phyloP scores from a whole-genome alignment of 2,329 filamentous ascomycete genomes.

The Paecilomyces niveus region DNA sequence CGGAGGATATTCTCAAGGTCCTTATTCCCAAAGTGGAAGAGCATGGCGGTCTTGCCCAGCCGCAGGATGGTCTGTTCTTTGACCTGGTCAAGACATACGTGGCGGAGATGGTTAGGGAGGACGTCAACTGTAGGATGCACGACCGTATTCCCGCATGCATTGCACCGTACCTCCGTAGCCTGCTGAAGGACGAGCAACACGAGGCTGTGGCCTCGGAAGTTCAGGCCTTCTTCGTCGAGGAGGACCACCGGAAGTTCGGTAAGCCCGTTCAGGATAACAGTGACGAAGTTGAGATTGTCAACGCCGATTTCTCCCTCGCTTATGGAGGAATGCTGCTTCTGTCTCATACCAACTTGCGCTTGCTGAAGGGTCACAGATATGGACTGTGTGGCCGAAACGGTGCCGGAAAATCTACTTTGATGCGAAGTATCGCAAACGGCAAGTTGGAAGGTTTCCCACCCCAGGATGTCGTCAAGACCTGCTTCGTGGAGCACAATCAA shows the following conservation, averaged over 20 bases:
- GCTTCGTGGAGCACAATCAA: slow-evolving; percentile 99
- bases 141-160: slow-evolving; percentile 63
- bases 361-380: slow-evolving; percentile 95
- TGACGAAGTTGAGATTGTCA: slow-evolving; percentile 92
- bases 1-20: slow-evolving; percentile 65
- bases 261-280: slow-evolving; percentile 80
- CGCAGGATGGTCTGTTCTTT: slow-evolving; percentile 57
- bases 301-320: slow-evolving; percentile 92
- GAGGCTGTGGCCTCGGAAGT: slow-evolving; percentile 64
- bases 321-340: slow-evolving; percentile 97
- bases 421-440: slow-evolving; percentile 90
- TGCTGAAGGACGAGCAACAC: slow-evolving; percentile 58
- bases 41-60: slow-evolving; percentile 56
- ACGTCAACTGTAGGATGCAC: slow-evolving; percentile 75
- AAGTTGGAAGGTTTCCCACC: slow-evolving; percentile 96
- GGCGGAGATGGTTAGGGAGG: slow-evolving; percentile 75
- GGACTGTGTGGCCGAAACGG: slow-evolving; percentile 96
- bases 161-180: slow-evolving; percentile 64
- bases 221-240: slow-evolving; percentile 70
- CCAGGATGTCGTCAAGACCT: slow-evolving; percentile 86
- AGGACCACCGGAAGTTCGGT: slow-evolving; percentile 83
- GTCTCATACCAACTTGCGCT: slow-evolving; percentile 88
- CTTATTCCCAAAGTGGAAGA: slow-evolving; percentile 71
- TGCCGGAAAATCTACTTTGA: slow-evolving; percentile 97
- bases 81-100: slow-evolving; percentile 66